Conservation (phyloP, 2,329 filamentous ascomycete species). For the Arthrobotrys sinensis region DNA sequence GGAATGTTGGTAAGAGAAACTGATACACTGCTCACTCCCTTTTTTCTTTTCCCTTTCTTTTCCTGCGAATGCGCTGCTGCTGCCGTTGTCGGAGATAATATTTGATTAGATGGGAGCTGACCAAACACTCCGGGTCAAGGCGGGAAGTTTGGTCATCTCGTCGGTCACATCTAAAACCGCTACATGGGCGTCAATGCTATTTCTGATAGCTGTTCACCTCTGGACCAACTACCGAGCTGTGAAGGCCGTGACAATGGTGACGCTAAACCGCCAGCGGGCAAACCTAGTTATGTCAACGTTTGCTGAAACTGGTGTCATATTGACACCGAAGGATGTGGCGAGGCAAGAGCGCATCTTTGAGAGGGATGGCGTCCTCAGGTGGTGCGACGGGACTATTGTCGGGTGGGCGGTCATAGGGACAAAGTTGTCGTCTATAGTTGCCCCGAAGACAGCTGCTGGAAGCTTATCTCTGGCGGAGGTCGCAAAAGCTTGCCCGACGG, state of each 20-base stretch:
- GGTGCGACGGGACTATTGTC: constrained; percentile 69
- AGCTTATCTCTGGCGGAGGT: constrained; percentile 63
- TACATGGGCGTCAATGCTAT: constrained; percentile 81
- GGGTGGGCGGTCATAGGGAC: constrained; percentile 74
- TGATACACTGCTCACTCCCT: background rate
- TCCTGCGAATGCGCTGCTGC: constrained; percentile 8
- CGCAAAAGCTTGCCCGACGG: constrained; percentile 68
- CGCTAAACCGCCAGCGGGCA: constrained; percentile 87
- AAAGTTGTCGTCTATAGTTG: constrained; percentile 67
- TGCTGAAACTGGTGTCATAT: constrained; percentile 71
- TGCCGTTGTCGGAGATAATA: constrained; percentile 20
- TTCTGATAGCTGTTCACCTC: constrained; percentile 82
- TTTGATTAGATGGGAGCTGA: constrained; percentile 48
- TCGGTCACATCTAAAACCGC: constrained; percentile 78
- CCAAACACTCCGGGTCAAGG: constrained; percentile 67
- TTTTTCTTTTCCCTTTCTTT: constrained; percentile 21
- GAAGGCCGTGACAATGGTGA: constrained; percentile 84
- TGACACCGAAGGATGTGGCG: constrained; percentile 78
- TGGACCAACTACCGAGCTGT: constrained; percentile 90
- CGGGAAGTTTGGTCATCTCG: constrained; percentile 85
- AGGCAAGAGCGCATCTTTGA: constrained; percentile 74
- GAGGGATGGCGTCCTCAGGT: constrained; percentile 77
- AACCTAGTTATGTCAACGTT: constrained; percentile 80
- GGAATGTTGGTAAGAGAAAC: constrained; percentile 79
- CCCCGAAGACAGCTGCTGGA: constrained; percentile 41